phyloP scores from a whole-genome alignment of 805 yeast species.

The Candida multigemmis region DNA sequence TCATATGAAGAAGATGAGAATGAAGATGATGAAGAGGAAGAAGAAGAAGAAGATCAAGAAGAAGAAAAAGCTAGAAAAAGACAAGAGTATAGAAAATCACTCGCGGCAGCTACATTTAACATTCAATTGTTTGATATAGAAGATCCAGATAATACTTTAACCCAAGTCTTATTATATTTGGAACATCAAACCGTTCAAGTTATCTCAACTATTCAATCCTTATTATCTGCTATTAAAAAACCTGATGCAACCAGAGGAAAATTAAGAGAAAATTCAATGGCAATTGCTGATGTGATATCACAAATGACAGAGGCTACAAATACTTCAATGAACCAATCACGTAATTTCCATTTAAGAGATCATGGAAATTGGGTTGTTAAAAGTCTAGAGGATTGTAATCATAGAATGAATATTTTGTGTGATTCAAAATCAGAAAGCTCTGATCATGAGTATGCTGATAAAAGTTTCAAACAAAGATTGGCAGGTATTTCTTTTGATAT shows the following conservation, averaged over 20 bases:
- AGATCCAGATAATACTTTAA: conserved; percentile 82
- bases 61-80: conserved; percentile 30
- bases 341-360: conserved; percentile 76
- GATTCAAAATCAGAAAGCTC: conserved; percentile 23
- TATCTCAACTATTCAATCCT: conserved; percentile 77
- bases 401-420: conserved; percentile 72
- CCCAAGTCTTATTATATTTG: conserved; percentile 72
- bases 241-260: conserved; percentile 71
- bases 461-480: conserved; percentile 82
- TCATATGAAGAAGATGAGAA: conserved; percentile 7
- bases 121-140: conserved; percentile 71
- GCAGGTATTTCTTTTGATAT: conserved; percentile 96
- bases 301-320: conserved; percentile 89
- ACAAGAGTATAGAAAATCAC: conserved; percentile 36
- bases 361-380: conserved; percentile 90
- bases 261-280: conserved; percentile 60
- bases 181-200: conserved; percentile 94
- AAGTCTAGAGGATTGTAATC: conserved; percentile 75
- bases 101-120: conserved; percentile 53
- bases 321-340: conserved; percentile 79
- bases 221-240: conserved; percentile 67
- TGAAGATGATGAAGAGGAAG: conserved; percentile 10
- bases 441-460: conserved; percentile 69
- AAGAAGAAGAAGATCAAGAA: conserved; percentile 15
- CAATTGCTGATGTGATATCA: conserved; percentile 69